These are phyloP conservation scores for Zygosaccharomyces bisporus DNA, from an alignment of 805 yeast genomes.

Conservation along the genomic window DNA sequence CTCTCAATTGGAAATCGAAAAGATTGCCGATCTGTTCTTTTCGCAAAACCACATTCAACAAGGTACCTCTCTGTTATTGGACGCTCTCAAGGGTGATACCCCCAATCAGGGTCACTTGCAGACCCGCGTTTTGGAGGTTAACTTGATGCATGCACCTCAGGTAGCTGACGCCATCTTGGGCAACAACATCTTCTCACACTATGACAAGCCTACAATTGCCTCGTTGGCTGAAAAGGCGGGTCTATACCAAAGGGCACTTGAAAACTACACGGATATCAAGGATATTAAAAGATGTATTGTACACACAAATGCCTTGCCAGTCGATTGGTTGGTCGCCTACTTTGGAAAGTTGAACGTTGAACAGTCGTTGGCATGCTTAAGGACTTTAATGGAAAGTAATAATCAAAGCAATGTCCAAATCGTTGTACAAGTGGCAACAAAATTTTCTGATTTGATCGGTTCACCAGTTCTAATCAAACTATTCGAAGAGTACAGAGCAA, in stretches of 20 bases:
- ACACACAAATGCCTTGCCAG: constrained; percentile 77
- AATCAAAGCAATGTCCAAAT: constrained; percentile 86
- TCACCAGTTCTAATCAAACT: constrained; percentile 78
- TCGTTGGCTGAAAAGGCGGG: constrained; percentile 95
- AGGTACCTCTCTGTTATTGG: constrained; percentile 95
- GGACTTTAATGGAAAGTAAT: constrained; percentile 76
- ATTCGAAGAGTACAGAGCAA: constrained; percentile 89
- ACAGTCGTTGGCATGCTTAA: constrained; percentile 82
- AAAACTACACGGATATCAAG: constrained; percentile 88
- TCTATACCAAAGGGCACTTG: constrained; percentile 89
- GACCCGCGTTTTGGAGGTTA: constrained; percentile 89
- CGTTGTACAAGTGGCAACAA: constrained; percentile 94
- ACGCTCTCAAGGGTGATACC: constrained; percentile 87
- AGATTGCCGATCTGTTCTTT: constrained; percentile 87
- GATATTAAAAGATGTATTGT: constrained; percentile 94
- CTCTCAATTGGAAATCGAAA: constrained; percentile 68
- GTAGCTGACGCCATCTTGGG: constrained; percentile 99
- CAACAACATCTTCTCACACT: constrained; percentile 91
- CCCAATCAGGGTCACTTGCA: constrained; percentile 96
- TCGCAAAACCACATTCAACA: constrained; percentile 93
- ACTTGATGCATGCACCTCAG: constrained; percentile 94
- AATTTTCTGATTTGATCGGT: constrained; percentile 91
- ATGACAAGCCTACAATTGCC: constrained; percentile 91
- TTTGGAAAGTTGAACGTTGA: constrained; percentile 94
- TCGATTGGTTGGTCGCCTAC: constrained; percentile 89